Evolutionary conservation across 306 rosid genomes (phyloP).

Genomic region (Medicago lupulina): DNA sequence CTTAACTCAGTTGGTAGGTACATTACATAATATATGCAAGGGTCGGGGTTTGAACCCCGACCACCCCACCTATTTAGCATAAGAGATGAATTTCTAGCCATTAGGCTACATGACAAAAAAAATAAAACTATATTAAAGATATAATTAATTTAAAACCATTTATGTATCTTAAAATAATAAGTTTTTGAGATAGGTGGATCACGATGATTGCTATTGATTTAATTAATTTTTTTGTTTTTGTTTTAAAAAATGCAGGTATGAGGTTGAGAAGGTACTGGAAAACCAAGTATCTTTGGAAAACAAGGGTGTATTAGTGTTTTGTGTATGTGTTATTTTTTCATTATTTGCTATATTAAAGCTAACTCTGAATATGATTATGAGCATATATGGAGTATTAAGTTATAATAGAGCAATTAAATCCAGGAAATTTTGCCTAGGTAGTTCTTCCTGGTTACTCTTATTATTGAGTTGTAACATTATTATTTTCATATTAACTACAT

Average conservation of each 20-base stretch:
- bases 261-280: slow-evolving; percentile 67
- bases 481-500: slow-evolving; percentile 65
- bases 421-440: slow-evolving; percentile 65
- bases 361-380: slow-evolving; percentile 52
- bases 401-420: slow-evolving; percentile 46
- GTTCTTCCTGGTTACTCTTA: slow-evolving; percentile 71
- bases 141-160: background rate
- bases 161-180: background rate
- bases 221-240: background rate
- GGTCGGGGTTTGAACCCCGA: too few species aligned
- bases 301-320: slow-evolving; percentile 63
- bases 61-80: too few species aligned
- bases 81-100: too few species aligned
- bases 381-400: slow-evolving; percentile 52
- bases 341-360: slow-evolving; percentile 63
- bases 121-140: background rate
- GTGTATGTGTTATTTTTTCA: slow-evolving; percentile 65
- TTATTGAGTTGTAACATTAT: slow-evolving; percentile 65
- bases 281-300: slow-evolving; percentile 71
- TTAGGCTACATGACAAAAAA: too few species aligned
- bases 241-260: slow-evolving; percentile 63
- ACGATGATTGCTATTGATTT: background rate
- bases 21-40: too few species aligned
- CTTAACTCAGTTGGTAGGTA: too few species aligned
- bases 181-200: background rate